These are phyloP conservation scores for Aspergillus indologenus DNA, from an alignment of 495 filamentous ascomycete genomes.

Conservation along the genomic window DNA sequence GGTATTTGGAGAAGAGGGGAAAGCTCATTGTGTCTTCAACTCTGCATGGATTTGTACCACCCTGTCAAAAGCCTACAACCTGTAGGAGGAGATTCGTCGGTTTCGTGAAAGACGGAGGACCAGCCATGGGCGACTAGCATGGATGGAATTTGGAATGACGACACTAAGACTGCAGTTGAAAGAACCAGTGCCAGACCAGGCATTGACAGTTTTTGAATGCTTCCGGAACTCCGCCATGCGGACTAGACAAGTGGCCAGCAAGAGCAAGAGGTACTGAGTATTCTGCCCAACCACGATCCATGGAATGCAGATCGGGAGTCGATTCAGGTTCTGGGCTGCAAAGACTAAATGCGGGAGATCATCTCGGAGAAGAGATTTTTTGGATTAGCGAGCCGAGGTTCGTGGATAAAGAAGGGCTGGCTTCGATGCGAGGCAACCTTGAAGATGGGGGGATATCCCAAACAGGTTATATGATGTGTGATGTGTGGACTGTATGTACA, in stretches of 20 bases:
- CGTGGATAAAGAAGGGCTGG: neutral
- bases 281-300: constrained; percentile 1
- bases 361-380: neutral
- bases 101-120: neutral
- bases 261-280: too few species aligned
- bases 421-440: too few species aligned
- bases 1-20: neutral
- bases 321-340: neutral
- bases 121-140: neutral
- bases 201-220: neutral
- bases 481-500: neutral
- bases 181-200: neutral
- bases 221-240: neutral
- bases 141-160: neutral
- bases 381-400: neutral
- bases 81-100: neutral
- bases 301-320: neutral
- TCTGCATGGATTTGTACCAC: too few species aligned
- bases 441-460: too few species aligned
- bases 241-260: neutral
- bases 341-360: constrained; percentile 1
- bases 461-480: neutral
- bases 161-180: neutral
- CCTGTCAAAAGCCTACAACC: neutral
- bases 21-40: neutral